These are phyloP conservation scores for Leccinum subgranulosum DNA, from an alignment of 768 basidiomycete species.

Conservation along the genomic window DNA sequence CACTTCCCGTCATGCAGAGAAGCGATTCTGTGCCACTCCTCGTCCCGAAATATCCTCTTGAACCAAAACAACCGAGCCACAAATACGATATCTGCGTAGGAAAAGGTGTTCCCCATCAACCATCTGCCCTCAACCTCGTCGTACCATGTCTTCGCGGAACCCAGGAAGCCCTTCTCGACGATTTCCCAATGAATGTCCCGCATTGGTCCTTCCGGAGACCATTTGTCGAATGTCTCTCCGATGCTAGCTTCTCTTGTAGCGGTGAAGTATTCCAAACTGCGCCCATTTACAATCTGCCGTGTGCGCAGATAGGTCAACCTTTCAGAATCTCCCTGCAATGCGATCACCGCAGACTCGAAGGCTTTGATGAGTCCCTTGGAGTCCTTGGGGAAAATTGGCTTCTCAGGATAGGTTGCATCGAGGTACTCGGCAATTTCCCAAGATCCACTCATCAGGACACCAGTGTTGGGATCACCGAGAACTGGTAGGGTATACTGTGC, in stretches of 20 bases:
- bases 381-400: slow-evolving; percentile 23
- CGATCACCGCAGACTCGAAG: slow-evolving; percentile 8
- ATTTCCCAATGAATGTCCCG: slow-evolving; percentile 28
- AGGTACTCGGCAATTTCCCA: slow-evolving; percentile 35
- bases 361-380: slow-evolving; percentile 22
- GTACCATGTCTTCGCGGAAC: slow-evolving; percentile 16
- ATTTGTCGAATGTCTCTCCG: slow-evolving; percentile 38
- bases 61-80: slow-evolving; percentile 12
- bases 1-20: slow-evolving; percentile 27
- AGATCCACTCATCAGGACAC: slow-evolving; percentile 29
- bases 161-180: slow-evolving; percentile 13
- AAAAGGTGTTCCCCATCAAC: slow-evolving; percentile 30
- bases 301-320: slow-evolving; percentile 21
- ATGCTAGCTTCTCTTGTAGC: slow-evolving; percentile 30
- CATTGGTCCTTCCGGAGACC: slow-evolving; percentile 35
- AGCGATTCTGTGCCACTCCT: slow-evolving; percentile 28
- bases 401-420: slow-evolving; percentile 34
- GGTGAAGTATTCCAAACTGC: slow-evolving; percentile 38
- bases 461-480: slow-evolving; percentile 32
- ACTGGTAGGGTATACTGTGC: slow-evolving; percentile 32
- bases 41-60: slow-evolving; percentile 17
- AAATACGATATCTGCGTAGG: slow-evolving; percentile 31
- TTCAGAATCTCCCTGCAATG: neutral
- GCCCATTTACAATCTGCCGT: slow-evolving; percentile 29
- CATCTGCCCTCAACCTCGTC: slow-evolving; percentile 25